phyloP scores from a whole-genome alignment of 441 rosid species.

The Eruca vesicaria region DNA sequence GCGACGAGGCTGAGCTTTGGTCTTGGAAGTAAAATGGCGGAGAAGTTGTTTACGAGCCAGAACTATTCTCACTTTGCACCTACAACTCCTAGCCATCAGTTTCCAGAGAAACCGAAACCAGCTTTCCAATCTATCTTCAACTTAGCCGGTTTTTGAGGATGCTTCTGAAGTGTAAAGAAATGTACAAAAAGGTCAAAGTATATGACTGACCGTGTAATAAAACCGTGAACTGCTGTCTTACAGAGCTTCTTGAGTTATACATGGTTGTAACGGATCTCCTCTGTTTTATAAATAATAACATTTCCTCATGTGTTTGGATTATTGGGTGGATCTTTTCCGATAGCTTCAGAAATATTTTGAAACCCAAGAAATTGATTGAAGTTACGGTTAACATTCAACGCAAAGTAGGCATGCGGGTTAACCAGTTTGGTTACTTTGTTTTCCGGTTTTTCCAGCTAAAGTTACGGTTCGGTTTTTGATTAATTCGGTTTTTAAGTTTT shows the following conservation, averaged over 20 bases:
- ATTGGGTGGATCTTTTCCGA: too few species aligned
- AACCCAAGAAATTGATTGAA: too few species aligned
- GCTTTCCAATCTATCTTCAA: constrained; percentile 24
- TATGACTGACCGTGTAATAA: not conserved
- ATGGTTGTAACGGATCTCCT: not conserved
- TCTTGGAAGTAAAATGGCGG: constrained; percentile 34
- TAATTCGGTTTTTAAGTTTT: too few species aligned
- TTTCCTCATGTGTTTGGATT: too few species aligned
- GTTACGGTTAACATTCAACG: too few species aligned
- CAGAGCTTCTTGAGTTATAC: constrained; percentile 13
- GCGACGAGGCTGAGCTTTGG: constrained; percentile 48
- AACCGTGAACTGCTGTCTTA: not conserved
- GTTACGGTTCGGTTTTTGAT: too few species aligned
- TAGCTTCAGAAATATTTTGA: too few species aligned
- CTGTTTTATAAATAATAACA: constrained; percentile 18
- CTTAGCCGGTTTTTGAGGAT: constrained; percentile 27
- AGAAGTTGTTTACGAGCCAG: constrained; percentile 47
- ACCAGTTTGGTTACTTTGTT: too few species aligned
- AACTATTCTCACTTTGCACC: constrained; percentile 45
- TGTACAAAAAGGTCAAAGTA: not conserved
- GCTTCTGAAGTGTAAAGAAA: not conserved
- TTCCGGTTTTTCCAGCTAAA: too few species aligned
- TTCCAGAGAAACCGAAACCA: constrained; percentile 9
- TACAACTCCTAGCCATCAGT: not conserved
- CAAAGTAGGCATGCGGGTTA: too few species aligned